Conservation (phyloP, 306 rosid species). For the Comarum palustre region DNA sequence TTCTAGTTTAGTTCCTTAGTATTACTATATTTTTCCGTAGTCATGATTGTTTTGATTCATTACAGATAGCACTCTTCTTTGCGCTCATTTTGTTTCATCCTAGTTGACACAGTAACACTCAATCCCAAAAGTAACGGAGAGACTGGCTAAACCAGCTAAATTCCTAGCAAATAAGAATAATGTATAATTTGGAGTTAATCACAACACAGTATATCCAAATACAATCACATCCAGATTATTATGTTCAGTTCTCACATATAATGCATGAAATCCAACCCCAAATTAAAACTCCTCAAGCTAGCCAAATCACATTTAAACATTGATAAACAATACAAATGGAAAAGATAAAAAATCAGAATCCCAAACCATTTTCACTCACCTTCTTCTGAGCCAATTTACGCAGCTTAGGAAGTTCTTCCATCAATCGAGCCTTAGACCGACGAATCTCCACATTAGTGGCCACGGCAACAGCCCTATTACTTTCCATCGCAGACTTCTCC, state of each 20-base stretch:
- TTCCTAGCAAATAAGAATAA: neutral
- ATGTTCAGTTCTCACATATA: neutral
- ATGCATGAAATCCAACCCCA: neutral
- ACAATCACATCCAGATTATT: neutral
- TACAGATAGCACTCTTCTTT: slow-evolving; percentile 5
- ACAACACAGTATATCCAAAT: neutral
- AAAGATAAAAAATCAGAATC: neutral
- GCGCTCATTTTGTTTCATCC: slow-evolving; percentile 8
- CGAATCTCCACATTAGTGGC: slow-evolving; percentile 43
- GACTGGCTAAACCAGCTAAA: slow-evolving; percentile 4
- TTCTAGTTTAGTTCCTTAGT: slow-evolving; percentile 10
- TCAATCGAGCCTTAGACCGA: slow-evolving; percentile 47
- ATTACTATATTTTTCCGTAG: slow-evolving; percentile 2
- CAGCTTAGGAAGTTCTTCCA: slow-evolving; percentile 80
- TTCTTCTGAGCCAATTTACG: slow-evolving; percentile 61
- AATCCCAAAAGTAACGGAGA: slow-evolving; percentile 16
- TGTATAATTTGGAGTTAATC: slow-evolving; percentile 4
- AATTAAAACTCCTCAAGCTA: neutral
- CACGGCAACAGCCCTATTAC: slow-evolving; percentile 36
- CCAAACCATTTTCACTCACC: slow-evolving; percentile 28
- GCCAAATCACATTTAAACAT: neutral
- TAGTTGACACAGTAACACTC: neutral
- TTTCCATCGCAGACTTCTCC: slow-evolving; percentile 33
- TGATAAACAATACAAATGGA: neutral
- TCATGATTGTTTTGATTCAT: slow-evolving; percentile 7